Base-by-base conservation (phyloP, 129 eudicot species). In the Flaveria bidentis region DNA sequence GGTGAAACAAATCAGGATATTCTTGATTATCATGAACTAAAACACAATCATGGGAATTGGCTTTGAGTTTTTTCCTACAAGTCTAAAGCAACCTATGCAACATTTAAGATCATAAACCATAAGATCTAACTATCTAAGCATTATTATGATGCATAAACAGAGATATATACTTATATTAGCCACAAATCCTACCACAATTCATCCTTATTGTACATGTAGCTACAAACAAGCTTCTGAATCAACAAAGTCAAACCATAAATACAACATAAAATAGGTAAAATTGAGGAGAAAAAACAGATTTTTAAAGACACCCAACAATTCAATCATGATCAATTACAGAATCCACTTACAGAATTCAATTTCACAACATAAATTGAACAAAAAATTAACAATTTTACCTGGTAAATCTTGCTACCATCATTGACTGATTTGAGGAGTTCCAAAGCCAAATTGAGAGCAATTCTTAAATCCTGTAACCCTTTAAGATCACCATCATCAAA, bases 391-490 rank as follows among this genome's bases (percentile, higher is more conserved):
- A 73, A 72, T 2, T 13, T 5, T 80, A 93, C 98, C 96, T 93
- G 92, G 75, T 73, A 90, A 49, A 93, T 87, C 81, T 90, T 93
- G 39, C 98, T 93, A 80, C 92, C 88, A 73, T 86, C 75, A 52
- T 81, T 74, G 73, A 87, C 81, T 41, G 95, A 90, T 74, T 69
- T 72, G 50, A 93, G 88, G 47, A 90, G 84, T 69, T 85, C 88
- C 70, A 82, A 83, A 75, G 92, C 93, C 23, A 85, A 84, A 80
- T 80, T 78, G 53, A 93, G 76, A 76, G 97, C 89, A 26, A 73
- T 71, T n/a, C 20, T 80, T 78, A 93, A 82, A 17, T 74, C 82
- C 6, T 88, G 69, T 15, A 93, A 69, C 23, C 95, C 96, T 66
- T 44, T 17, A 74, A 87, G 72, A 67, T 80, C 88, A 57, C 69